A percentile compares a stretch with the other conserved stretches of the same genome.
Evolutionary conservation across 1,284 basidiomycete species (phyloP).

Genomic region (Cutaneotrichosporon dermatis): DNA sequence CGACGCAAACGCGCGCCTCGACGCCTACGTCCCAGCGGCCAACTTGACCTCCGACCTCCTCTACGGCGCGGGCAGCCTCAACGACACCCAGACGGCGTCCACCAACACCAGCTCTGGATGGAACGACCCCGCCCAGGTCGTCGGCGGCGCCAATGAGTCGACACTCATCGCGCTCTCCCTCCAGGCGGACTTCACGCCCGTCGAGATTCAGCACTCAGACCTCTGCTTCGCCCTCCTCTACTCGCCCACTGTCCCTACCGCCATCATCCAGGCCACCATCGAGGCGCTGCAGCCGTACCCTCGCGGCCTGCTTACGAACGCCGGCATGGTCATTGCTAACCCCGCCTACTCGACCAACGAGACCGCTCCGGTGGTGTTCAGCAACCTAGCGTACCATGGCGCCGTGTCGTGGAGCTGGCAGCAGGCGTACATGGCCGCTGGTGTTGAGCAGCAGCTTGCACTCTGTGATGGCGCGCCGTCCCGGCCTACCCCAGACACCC

Average conservation of each 20-base stretch:
- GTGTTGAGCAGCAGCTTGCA: slow-evolving; percentile 48
- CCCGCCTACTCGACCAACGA: slow-evolving; percentile 50
- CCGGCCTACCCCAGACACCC: too few relatives aligned
- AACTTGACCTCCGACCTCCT: slow-evolving; percentile 46
- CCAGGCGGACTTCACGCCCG: slow-evolving; percentile 35
- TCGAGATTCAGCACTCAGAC: slow-evolving; percentile 50
- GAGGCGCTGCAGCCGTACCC: slow-evolving; percentile 52
- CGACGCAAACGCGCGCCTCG: slow-evolving; percentile 44
- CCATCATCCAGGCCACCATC: slow-evolving; percentile 45
- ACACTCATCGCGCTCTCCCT: slow-evolving; percentile 47
- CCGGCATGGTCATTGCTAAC: slow-evolving; percentile 51
- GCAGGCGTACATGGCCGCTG: slow-evolving; percentile 52
- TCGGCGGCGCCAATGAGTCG: not conserved
- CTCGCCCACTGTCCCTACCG: slow-evolving; percentile 39
- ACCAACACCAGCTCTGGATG: slow-evolving; percentile 8
- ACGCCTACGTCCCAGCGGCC: slow-evolving; percentile 49
- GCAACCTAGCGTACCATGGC: slow-evolving; percentile 51
- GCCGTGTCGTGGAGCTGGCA: slow-evolving; percentile 53
- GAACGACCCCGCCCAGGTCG: not conserved
- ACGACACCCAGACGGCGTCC: slow-evolving; percentile 11
- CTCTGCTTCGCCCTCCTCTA: slow-evolving; percentile 51
- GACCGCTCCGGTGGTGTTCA: slow-evolving; percentile 46
- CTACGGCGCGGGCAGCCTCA: slow-evolving; percentile 25
- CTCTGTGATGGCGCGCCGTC: slow-evolving; percentile 32
- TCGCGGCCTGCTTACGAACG: slow-evolving; percentile 33